Percentiles rank a stretch among this genome's conserved stretches.
Evolutionary conservation across 345 rosid species (phyloP).

Genomic region (Hibiscus syriacus): DNA sequence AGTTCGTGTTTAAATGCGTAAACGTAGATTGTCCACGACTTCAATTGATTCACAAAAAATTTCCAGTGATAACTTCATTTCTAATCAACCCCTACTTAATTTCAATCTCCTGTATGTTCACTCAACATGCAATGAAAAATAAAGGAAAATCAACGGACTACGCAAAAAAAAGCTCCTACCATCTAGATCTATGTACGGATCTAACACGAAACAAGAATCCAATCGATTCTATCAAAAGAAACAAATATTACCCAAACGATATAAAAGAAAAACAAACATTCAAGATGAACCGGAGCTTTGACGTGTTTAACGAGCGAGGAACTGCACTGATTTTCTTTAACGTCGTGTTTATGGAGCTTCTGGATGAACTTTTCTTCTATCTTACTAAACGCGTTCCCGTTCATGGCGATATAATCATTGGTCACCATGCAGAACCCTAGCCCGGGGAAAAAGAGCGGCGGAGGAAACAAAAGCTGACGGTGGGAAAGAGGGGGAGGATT

Average conservation of each 20-base stretch:
- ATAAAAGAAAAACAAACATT: slow-evolving; percentile 22
- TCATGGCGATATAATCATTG: slow-evolving; percentile 28
- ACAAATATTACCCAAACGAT: not conserved
- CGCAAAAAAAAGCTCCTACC: not conserved
- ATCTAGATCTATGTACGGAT: slow-evolving; percentile 8
- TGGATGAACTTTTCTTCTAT: slow-evolving; percentile 48
- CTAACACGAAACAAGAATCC: not conserved
- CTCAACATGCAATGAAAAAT: not conserved
- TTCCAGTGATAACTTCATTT: not conserved
- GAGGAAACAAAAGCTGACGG: not conserved
- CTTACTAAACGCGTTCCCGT: slow-evolving; percentile 22
- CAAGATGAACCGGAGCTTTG: slow-evolving; percentile 89
- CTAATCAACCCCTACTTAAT: not conserved
- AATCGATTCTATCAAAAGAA: not conserved
- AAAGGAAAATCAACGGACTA: not conserved
- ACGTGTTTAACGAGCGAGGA: slow-evolving; percentile 74
- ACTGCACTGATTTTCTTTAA: slow-evolving; percentile 61
- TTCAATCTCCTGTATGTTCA: not conserved
- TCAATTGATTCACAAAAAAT: not conserved
- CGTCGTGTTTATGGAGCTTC: slow-evolving; percentile 57
- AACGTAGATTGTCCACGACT: not conserved
- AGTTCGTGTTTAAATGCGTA: not conserved
- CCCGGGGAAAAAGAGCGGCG: not conserved
- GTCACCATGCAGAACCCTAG: slow-evolving; percentile 20
- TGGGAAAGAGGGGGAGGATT: not conserved